Evolutionary conservation across 352 stramenopile genomes (phyloP).

Genomic region (Ophiocytium majus): DNA sequence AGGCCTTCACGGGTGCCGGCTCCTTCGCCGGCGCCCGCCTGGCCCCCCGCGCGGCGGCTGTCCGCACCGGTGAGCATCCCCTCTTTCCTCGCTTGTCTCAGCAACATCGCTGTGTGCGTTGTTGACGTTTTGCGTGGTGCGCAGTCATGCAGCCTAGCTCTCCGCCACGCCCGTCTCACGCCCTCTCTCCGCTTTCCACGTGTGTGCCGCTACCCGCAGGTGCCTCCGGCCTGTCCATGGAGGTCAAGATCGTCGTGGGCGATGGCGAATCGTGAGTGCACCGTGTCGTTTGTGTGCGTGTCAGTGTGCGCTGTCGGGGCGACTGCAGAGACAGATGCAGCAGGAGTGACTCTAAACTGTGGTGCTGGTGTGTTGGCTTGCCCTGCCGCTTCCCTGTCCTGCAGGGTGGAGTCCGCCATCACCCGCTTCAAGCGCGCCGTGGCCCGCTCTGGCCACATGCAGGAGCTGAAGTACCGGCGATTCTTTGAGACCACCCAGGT

Average conservation of each 20-base stretch:
- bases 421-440: conserved; percentile 24
- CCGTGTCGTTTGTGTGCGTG: neutral
- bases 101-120: too few relatives aligned
- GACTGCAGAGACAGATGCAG: neutral
- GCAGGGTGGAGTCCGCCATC: neutral
- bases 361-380: neutral
- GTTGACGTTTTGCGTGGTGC: too few relatives aligned
- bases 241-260: conserved; percentile 11
- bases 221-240: neutral
- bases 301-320: neutral
- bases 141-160: too few relatives aligned
- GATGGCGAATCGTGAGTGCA: conserved; percentile 11
- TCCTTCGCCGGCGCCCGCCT: too few relatives aligned
- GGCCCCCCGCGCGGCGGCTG: too few relatives aligned
- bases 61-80: too few relatives aligned
- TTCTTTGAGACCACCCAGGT: conserved; percentile 19
- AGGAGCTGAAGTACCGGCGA: conserved; percentile 14
- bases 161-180: too few relatives aligned
- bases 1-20: too few relatives aligned
- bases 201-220: conserved; percentile 57
- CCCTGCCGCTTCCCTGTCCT: neutral
- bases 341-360: neutral
- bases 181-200: conserved; percentile 64
- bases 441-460: conserved; percentile 17
- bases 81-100: too few relatives aligned